These are phyloP conservation scores for Fusarium cyanostomum DNA, from an alignment of 2,329 filamentous ascomycete species.

Conservation along the genomic window DNA sequence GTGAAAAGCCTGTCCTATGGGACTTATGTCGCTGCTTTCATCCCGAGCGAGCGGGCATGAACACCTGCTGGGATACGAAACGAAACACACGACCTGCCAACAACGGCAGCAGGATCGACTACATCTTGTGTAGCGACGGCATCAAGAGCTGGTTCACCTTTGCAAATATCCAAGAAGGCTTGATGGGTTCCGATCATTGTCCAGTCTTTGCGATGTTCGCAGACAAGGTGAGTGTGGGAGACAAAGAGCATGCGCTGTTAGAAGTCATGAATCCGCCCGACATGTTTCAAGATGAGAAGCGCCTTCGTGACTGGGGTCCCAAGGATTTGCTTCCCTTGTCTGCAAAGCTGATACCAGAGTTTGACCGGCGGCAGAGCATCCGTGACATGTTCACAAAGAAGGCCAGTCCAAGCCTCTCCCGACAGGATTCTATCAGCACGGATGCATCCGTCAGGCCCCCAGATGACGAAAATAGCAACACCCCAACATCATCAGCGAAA, in stretches of 20 bases:
- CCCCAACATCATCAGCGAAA: not conserved
- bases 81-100: constrained; percentile 97
- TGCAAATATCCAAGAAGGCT: constrained; percentile 89
- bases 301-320: constrained; percentile 71
- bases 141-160: constrained; percentile 83
- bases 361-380: constrained; percentile 84
- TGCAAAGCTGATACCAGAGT: constrained; percentile 86
- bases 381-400: constrained; percentile 84
- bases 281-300: constrained; percentile 73
- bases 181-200: constrained; percentile 96
- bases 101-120: constrained; percentile 92
- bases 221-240: constrained; percentile 65
- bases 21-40: constrained; percentile 88
- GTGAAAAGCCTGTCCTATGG: constrained; percentile 78
- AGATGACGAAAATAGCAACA: not conserved
- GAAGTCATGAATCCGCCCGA: constrained; percentile 83
- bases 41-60: constrained; percentile 85
- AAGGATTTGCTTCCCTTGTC: constrained; percentile 79
- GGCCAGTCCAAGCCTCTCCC: constrained; percentile 14
- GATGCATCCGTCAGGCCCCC: not conserved
- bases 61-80: constrained; percentile 95
- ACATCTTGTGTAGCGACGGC: constrained; percentile 81
- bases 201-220: constrained; percentile 84
- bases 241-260: constrained; percentile 61
- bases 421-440: constrained; percentile 7